Conservation (phyloP, 2,329 filamentous ascomycete species). For the Cladosporium oxysporum region DNA sequence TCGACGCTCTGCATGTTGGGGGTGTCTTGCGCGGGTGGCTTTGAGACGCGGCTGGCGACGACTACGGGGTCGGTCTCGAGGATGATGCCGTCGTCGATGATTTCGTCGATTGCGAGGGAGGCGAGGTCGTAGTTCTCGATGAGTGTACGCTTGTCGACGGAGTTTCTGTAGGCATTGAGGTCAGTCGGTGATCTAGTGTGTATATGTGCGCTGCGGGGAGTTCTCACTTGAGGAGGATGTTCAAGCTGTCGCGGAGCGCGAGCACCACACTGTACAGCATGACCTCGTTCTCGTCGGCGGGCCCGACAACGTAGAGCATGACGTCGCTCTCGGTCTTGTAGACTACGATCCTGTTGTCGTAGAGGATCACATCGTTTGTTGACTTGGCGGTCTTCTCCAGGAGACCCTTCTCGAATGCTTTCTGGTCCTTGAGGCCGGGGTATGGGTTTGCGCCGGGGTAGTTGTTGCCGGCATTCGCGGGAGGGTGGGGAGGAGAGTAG, state of each 20-base stretch:
- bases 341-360: slow-evolving; percentile 92
- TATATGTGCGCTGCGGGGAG: not conserved
- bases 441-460: slow-evolving; percentile 75
- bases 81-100: slow-evolving; percentile 92
- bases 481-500: slow-evolving; percentile 71
- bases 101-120: slow-evolving; percentile 90
- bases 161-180: slow-evolving; percentile 63
- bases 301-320: slow-evolving; percentile 92
- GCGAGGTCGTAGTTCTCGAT: slow-evolving; percentile 99
- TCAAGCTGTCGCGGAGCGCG: slow-evolving; percentile 84
- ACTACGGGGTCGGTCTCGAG: slow-evolving; percentile 96
- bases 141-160: slow-evolving; percentile 94
- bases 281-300: slow-evolving; percentile 93
- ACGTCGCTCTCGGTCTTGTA: slow-evolving; percentile 99
- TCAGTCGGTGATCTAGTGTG: not conserved
- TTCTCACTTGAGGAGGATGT: slow-evolving; percentile 85
- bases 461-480: slow-evolving; percentile 60
- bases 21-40: slow-evolving; percentile 86
- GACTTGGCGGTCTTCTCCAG: slow-evolving; percentile 96
- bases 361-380: slow-evolving; percentile 92
- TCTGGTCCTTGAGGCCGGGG: slow-evolving; percentile 87
- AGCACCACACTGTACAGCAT: slow-evolving; percentile 89
- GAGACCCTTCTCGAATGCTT: slow-evolving; percentile 93
- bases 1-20: slow-evolving; percentile 89
- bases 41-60: slow-evolving; percentile 87